A percentile compares a stretch with the other conserved stretches of the same genome.
Evolutionary conservation across 345 rosid species (phyloP).

Genomic region (Durio zibethinus): DNA sequence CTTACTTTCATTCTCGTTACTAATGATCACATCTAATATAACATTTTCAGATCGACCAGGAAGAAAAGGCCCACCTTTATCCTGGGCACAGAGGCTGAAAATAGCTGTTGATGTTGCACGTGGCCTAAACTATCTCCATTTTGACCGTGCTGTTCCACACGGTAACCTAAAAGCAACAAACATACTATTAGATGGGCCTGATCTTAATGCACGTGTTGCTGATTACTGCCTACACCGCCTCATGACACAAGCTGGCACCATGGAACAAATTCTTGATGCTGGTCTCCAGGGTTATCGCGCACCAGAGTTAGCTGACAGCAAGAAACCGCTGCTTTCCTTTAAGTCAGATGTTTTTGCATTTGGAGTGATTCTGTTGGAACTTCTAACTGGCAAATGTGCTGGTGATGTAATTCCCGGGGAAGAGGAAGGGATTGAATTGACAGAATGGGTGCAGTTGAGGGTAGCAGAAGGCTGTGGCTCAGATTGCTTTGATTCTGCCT

Average conservation of each 20-base stretch:
- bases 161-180: slow-evolving; percentile 94
- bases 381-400: slow-evolving; percentile 84
- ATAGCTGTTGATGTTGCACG: slow-evolving; percentile 96
- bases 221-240: slow-evolving; percentile 97
- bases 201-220: slow-evolving; percentile 89
- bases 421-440: slow-evolving; percentile 72
- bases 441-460: slow-evolving; percentile 78
- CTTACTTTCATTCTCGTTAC: slow-evolving; percentile 2
- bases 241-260: slow-evolving; percentile 93
- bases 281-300: slow-evolving; percentile 93
- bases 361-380: slow-evolving; percentile 76
- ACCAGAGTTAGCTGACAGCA: slow-evolving; percentile 84
- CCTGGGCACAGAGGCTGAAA: slow-evolving; percentile 84
- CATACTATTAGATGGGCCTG: slow-evolving; percentile 76
- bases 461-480: slow-evolving; percentile 63
- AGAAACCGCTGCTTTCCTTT: slow-evolving; percentile 88
- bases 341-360: slow-evolving; percentile 96
- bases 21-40: slow-evolving; percentile 5
- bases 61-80: slow-evolving; percentile 76
- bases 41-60: slow-evolving; percentile 79
- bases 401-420: slow-evolving; percentile 89
- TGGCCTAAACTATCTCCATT: slow-evolving; percentile 96
- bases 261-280: slow-evolving; percentile 89
- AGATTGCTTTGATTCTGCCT: slow-evolving; percentile 65
- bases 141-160: slow-evolving; percentile 93